Evolutionary conservation across 2,329 filamentous ascomycete species (phyloP).

Genomic region (Neurospora crassa): DNA sequence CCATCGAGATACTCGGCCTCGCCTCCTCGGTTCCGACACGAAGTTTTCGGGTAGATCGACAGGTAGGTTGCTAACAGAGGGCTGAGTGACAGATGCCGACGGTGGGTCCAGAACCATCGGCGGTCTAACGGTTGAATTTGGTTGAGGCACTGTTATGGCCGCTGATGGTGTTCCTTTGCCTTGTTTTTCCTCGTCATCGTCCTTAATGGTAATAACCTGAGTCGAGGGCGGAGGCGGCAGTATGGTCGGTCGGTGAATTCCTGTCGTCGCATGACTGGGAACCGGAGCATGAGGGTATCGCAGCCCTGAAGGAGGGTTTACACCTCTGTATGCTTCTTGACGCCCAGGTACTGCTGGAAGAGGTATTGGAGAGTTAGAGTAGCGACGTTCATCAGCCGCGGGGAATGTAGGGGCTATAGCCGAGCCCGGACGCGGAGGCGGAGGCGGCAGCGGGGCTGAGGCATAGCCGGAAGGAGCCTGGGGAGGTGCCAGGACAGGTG

Average conservation of each 20-base stretch:
- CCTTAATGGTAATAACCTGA: slow-evolving; percentile 10
- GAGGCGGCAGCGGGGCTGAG: not conserved
- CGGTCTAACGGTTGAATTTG: not conserved
- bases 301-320: not conserved
- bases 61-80: not conserved
- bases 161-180: not conserved
- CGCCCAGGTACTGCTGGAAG: not conserved
- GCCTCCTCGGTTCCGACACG: not conserved
- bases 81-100: not conserved
- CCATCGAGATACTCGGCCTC: not conserved
- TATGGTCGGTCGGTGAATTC: not conserved
- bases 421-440: not conserved
- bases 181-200: slow-evolving; percentile 7
- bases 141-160: not conserved
- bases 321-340: not conserved
- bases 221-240: not conserved
- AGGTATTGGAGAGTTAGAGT: slow-evolving; percentile 9
- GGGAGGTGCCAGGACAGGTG: not conserved
- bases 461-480: not conserved
- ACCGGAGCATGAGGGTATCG: not conserved
- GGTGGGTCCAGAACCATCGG: not conserved
- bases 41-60: not conserved
- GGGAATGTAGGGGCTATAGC: not conserved
- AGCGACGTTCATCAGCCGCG: not conserved
- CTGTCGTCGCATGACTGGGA: not conserved